Conservation (phyloP, 805 yeast genomes). For the Candida montana region DNA sequence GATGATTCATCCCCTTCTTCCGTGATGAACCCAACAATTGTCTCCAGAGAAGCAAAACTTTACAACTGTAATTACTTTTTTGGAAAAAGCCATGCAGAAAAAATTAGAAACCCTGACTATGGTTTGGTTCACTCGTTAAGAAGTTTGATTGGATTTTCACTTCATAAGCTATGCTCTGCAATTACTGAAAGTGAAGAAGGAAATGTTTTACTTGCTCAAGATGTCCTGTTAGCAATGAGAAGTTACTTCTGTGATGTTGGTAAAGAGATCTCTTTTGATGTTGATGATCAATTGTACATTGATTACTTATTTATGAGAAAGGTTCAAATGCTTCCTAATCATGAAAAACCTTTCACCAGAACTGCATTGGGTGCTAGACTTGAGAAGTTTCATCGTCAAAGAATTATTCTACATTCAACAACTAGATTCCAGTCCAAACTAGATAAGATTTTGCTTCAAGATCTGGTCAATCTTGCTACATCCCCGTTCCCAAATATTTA, state of each 20-base stretch:
- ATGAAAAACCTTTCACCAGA: constrained; percentile 70
- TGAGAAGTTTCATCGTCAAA: constrained; percentile 66
- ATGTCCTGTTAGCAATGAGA: constrained; percentile 56
- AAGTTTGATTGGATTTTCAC: constrained; percentile 50
- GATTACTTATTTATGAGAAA: constrained; percentile 52
- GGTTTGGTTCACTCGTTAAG: constrained; percentile 55
- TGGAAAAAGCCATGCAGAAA: constrained; percentile 46
- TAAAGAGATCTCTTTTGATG: constrained; percentile 55
- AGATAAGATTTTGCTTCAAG: constrained; percentile 59
- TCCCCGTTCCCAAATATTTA: constrained; percentile 71
- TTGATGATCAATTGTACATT: constrained; percentile 47
- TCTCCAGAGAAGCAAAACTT: constrained; percentile 54
- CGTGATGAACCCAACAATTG: constrained; percentile 47
- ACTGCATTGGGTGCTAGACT: constrained; percentile 70
- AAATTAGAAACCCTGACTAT: constrained; percentile 39
- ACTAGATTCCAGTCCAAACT: constrained; percentile 63
- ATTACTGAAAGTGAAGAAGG: constrained; percentile 49
- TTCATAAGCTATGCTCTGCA: constrained; percentile 52
- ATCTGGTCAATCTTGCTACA: constrained; percentile 57
- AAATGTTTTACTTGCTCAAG: constrained; percentile 57
- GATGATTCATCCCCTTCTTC: constrained; percentile 33
- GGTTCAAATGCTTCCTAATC: constrained; percentile 57
- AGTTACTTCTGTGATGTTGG: constrained; percentile 84
- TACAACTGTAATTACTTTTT: constrained; percentile 64
- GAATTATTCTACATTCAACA: constrained; percentile 67